phyloP scores from a whole-genome alignment of 768 basidiomycete species.

The Sistotremastrum suecicum region DNA sequence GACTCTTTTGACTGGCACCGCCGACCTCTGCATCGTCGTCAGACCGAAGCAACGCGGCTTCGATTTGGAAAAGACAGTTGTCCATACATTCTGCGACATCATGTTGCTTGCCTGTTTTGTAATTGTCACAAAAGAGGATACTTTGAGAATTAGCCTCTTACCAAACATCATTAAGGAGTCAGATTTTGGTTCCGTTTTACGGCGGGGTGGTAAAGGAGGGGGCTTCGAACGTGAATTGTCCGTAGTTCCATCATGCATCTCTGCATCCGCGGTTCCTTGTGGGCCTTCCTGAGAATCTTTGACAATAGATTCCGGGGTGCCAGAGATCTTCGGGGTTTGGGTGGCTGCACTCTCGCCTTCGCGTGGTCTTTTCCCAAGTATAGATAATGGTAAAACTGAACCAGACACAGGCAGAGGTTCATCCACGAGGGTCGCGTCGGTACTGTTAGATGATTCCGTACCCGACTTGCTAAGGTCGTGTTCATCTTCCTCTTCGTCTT shows the following conservation, averaged over 20 bases:
- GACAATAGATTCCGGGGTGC: too few species aligned
- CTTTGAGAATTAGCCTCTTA: slow-evolving; percentile 19
- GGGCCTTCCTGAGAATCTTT: background rate
- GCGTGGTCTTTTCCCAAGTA: slow-evolving; percentile 58
- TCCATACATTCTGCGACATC: slow-evolving; percentile 99
- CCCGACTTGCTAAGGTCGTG: slow-evolving; percentile 39
- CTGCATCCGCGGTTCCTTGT: slow-evolving; percentile 12
- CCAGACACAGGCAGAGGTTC: slow-evolving; percentile 27
- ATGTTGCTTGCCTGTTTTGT: slow-evolving; percentile 72
- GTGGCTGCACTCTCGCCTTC: slow-evolving; percentile 25
- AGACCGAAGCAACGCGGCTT: slow-evolving; percentile 68
- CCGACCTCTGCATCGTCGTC: slow-evolving; percentile 23
- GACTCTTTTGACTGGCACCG: slow-evolving; percentile 34
- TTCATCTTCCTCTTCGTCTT: slow-evolving; percentile 82
- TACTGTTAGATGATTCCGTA: slow-evolving; percentile 75
- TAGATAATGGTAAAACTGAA: slow-evolving; percentile 29
- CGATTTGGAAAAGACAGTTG: slow-evolving; percentile 98
- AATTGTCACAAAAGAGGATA: slow-evolving; percentile 7
- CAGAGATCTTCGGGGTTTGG: too few species aligned
- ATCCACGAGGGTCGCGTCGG: slow-evolving; percentile 80
- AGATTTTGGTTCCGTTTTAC: slow-evolving; percentile 29
- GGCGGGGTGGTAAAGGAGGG: slow-evolving; percentile 41
- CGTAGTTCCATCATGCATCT: slow-evolving; percentile 12
- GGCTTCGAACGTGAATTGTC: slow-evolving; percentile 20
- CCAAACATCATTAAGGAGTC: slow-evolving; percentile 89